phyloP scores from a whole-genome alignment of 1,284 basidiomycete species.

The Cutaneotrichosporon sp. region DNA sequence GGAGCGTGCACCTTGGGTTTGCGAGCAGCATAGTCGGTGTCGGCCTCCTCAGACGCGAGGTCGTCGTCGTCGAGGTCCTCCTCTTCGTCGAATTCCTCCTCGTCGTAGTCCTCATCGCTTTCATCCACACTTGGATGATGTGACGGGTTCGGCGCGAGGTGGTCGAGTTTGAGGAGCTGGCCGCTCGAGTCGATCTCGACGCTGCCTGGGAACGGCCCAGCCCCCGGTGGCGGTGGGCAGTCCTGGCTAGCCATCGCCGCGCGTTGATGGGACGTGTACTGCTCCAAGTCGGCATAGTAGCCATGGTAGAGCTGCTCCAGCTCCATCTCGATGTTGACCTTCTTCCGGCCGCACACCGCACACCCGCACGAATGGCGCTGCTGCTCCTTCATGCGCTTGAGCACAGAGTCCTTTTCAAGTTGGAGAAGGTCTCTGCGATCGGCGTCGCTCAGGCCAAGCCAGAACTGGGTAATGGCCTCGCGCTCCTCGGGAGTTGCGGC shows the following conservation, averaged over 20 bases:
- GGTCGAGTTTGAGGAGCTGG: slow-evolving; percentile 68
- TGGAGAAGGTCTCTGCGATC: slow-evolving; percentile 88
- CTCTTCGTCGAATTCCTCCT: slow-evolving; percentile 51
- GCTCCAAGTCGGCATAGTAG: slow-evolving; percentile 99
- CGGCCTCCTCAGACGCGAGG: slow-evolving; percentile 66
- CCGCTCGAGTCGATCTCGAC: slow-evolving; percentile 94
- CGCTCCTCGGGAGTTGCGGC: slow-evolving; percentile 88
- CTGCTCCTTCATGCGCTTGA: slow-evolving; percentile 99
- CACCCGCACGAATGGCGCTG: slow-evolving; percentile 94
- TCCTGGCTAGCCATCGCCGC: slow-evolving; percentile 83
- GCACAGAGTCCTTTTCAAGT: slow-evolving; percentile 95
- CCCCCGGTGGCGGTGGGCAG: slow-evolving; percentile 86
- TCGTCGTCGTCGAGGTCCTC: slow-evolving; percentile 63
- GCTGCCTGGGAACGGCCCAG: slow-evolving; percentile 96
- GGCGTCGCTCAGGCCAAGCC: slow-evolving; percentile 84
- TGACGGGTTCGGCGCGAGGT: slow-evolving; percentile 56
- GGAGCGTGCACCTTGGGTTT: slow-evolving; percentile 32
- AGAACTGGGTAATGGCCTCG: slow-evolving; percentile 96
- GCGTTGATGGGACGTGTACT: slow-evolving; percentile 95
- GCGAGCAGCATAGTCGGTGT: slow-evolving; percentile 53
- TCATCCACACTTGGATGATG: slow-evolving; percentile 48
- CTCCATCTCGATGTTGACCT: slow-evolving; percentile 98
- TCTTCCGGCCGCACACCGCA: slow-evolving; percentile 95
- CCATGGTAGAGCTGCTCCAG: slow-evolving; percentile 98
- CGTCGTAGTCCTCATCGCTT: slow-evolving; percentile 49